Evolutionary conservation across 2,329 filamentous ascomycete species (phyloP), one percentile per base, ranked within the genome.

Genomic region (Endoconidiophora polonica): DNA sequence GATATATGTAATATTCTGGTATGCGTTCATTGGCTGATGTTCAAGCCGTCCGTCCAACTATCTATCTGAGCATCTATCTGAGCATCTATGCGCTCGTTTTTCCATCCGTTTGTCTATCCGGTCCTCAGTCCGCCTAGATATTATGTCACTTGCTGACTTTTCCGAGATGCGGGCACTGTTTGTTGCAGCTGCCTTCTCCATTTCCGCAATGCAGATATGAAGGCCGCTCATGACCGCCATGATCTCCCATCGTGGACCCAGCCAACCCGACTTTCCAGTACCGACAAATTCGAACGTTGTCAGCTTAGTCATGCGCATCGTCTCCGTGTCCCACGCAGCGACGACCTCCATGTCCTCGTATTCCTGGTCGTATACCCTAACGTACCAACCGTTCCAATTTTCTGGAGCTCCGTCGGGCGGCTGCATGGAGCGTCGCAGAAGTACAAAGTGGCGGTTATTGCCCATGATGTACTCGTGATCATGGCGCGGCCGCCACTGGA

Each of bases 401-500:
- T 57, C 1, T 2, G 50, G 50, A 22, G 53, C 43, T 10, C 50
- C 53, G 14, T 46, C 50, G 1, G 51, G 47, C 18, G 44, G 50
- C 18, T 46, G 33, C 4, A 33, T 54, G 18, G 50, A 56, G 48
- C 65, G 41, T n/a, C 66, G 59, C 29, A 68, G 59, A 5, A 71
- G 60, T 58, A 69, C 68, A 63, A 64, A 67, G 6, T 68, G 66
- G 10, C 56, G 54, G 3, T 55, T 58, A n/a, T 57, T 51, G 5
- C 61, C 57, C 22, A 58, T 60, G 2, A 68, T 57, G 4, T 54
- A 54, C 38, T 56, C 57, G 26, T 54, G 53, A 40, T 64, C 63
- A 33, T 56, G 57, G 52, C 62, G 63, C 52, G 63, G 59, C 2
- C 67, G 63, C 68, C 68, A 71, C 59, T 70, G 64, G 54, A 68